Conservation (phyloP, 202 grass and related monocot species). For the Digitaria exilis region DNA sequence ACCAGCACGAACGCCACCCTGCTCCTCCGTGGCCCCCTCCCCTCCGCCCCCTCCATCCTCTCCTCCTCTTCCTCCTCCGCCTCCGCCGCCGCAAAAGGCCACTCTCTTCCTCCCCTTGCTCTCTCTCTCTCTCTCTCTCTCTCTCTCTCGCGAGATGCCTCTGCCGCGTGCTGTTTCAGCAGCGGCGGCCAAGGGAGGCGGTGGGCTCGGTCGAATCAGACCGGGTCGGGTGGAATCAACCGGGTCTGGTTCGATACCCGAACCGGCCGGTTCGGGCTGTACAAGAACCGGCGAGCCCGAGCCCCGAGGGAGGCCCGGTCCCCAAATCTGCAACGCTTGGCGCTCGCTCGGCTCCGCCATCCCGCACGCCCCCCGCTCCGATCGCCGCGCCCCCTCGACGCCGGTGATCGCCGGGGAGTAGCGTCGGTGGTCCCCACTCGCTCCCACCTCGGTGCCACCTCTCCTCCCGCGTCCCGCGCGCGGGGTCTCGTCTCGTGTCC, state of each 20-base stretch:
- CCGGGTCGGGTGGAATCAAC: too few species aligned
- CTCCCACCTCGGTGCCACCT: neutral
- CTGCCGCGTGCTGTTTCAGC: slow-evolving; percentile 12
- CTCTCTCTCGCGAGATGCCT: neutral
- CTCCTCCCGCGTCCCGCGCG: neutral
- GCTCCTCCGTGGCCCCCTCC: slow-evolving; percentile 17
- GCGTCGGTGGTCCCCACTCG: neutral
- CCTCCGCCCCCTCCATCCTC: too few species aligned
- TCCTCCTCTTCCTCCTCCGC: too few species aligned
- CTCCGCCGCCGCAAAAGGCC: neutral
- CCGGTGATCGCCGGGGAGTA: slow-evolving; percentile 48
- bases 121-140: neutral
- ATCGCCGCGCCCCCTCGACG: slow-evolving; percentile 36
- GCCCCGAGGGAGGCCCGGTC: neutral
- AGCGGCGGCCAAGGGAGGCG: neutral
- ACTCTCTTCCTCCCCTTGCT: neutral
- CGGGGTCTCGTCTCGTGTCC: neutral
- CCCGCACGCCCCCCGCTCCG: neutral
- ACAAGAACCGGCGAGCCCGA: slow-evolving; percentile 42
- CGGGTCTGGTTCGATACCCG: neutral
- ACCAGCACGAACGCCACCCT: slow-evolving; percentile 80
- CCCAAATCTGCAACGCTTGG: slow-evolving; percentile 66
- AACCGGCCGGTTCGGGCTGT: slow-evolving; percentile 21
- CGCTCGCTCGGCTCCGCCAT: slow-evolving; percentile 51
- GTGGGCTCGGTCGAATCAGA: neutral